Base-by-base conservation (phyloP, 129 eudicot species). In the Gnaphalium uliginosum region DNA sequence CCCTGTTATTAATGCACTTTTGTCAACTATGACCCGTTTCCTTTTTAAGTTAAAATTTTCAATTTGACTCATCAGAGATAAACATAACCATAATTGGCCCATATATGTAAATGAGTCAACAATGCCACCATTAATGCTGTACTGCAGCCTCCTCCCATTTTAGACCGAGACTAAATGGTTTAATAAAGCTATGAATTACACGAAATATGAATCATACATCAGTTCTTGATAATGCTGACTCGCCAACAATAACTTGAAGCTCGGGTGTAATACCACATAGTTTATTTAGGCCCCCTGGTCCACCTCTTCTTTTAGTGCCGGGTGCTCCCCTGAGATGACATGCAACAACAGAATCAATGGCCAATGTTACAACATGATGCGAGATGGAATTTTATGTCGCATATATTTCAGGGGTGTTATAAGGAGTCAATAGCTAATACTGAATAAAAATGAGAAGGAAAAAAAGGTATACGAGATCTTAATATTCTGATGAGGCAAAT, bases 251-350 rank as follows among this genome's bases (percentile, higher is more conserved):
- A 57, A 84, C 83, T 76, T 93, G 94, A 46, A 93, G 98, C 78
- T 84, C 90, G 41, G 96, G 96, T 51, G 98, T 81, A 77, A 93
- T 90, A 69, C 96, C 94, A 76, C 98, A 93, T 8, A 89, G 89
- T 80, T 93, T 90, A 79, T 86, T 93, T 32, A 90, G 78, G 0
- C 98, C 98, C 60, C 98, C 98, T 50, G 98, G 90, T 22, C 98
- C 95, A 66, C 98, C 98, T 86, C 87, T 93, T 82, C 94, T 89
- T 83, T 93, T 92, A 29, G 77, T 83, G 58, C 77, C 87, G 1
- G 83, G 74, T 56, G 86, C 80, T 71, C 89, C 84, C 78, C 97
- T 92, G 85, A 51, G 33, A 56, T 37, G 66, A 60, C n/a, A 76
- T 56, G 0, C 73, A 11, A 19, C 54, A 57, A 13, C 43, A 48